phyloP scores from a whole-genome alignment of 139 green algal genomes.

The Yamagishiella unicocca region DNA sequence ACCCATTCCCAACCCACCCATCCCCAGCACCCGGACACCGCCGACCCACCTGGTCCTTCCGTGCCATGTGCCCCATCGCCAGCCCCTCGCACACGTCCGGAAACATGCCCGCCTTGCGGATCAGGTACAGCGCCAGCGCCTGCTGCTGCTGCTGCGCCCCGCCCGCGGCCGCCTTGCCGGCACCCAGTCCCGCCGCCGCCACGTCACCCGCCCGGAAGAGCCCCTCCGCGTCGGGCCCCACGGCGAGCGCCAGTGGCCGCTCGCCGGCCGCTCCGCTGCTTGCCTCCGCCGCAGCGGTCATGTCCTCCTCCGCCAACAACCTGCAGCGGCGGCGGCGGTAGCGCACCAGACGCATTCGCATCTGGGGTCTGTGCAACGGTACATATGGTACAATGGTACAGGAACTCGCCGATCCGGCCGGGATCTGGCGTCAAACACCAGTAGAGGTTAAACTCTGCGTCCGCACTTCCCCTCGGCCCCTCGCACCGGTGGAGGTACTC shows the following conservation, averaged over 20 bases:
- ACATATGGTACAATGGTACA: no score
- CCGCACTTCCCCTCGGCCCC: neutral
- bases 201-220: conserved; percentile 72
- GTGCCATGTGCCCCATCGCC: conserved; percentile 67
- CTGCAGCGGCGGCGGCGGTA: conserved; percentile 56
- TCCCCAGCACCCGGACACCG: neutral
- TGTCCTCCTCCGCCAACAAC: conserved; percentile 82
- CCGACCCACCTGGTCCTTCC: conserved; percentile 56
- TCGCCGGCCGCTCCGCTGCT: neutral
- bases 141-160: neutral
- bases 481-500: conserved; percentile 82
- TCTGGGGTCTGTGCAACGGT: no score
- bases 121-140: conserved; percentile 74
- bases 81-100: conserved; percentile 81
- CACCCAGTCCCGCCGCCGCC: conserved; percentile 48
- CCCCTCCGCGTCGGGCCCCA: conserved; percentile 54
- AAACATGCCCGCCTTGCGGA: conserved; percentile 80
- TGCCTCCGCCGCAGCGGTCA: neutral
- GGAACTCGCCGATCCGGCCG: no score
- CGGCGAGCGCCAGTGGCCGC: conserved; percentile 58
- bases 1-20: neutral
- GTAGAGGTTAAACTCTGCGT: no score
- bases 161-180: neutral
- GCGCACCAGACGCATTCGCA: no score
- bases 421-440: no score